Conservation (phyloP, 345 rosid genomes). For the Populus tremula region DNA sequence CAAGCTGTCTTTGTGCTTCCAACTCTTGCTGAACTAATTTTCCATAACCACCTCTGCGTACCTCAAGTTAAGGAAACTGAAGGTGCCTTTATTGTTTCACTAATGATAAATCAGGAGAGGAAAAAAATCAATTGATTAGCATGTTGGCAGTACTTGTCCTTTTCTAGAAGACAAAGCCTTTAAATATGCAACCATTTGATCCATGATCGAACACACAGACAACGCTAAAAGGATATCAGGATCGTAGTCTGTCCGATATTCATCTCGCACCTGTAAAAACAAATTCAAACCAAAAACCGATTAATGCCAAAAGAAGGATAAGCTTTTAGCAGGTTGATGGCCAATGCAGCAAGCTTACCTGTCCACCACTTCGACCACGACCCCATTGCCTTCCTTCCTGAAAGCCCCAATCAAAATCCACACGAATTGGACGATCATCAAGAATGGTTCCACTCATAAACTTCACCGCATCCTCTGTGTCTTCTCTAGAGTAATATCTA, state of each 20-base stretch:
- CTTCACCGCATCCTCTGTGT: slow-evolving; percentile 91
- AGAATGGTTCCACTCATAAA: slow-evolving; percentile 94
- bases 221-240: slow-evolving; percentile 87
- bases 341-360: slow-evolving; percentile 41
- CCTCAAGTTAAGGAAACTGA: slow-evolving; percentile 39
- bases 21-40: slow-evolving; percentile 86
- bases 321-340: slow-evolving; percentile 4
- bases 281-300: not conserved
- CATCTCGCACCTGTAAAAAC: slow-evolving; percentile 84
- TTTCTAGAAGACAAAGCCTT: not conserved
- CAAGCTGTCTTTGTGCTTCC: slow-evolving; percentile 92
- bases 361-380: slow-evolving; percentile 98
- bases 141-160: not conserved
- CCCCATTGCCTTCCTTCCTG: slow-evolving; percentile 99
- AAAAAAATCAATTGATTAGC: not conserved
- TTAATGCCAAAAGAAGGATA: not conserved
- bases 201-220: not conserved
- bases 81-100: slow-evolving; percentile 8
- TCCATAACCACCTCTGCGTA: slow-evolving; percentile 99
- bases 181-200: not conserved
- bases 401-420: slow-evolving; percentile 98
- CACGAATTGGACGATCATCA: slow-evolving; percentile 96
- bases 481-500: slow-evolving; percentile 95
- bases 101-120: not conserved
- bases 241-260: slow-evolving; percentile 97